Evolutionary conservation across 2,329 filamentous ascomycete genomes (phyloP).

Genomic region (Cordyceps pruinosa): DNA sequence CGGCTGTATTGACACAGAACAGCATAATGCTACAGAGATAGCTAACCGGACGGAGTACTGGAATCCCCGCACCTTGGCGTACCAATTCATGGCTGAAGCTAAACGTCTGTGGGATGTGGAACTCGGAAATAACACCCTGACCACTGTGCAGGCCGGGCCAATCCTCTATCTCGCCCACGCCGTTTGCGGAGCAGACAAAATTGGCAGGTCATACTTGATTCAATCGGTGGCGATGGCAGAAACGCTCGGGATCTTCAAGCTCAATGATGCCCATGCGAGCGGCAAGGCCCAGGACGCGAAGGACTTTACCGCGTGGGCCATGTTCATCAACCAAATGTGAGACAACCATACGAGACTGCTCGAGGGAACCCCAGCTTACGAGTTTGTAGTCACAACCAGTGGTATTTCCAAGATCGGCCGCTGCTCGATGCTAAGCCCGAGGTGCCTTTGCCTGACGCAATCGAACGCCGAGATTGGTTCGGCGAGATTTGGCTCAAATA

Average conservation of each 20-base stretch:
- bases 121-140: slow-evolving; percentile 21
- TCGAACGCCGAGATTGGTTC: slow-evolving; percentile 22
- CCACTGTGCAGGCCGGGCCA: slow-evolving; percentile 30
- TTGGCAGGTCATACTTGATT: slow-evolving; percentile 28
- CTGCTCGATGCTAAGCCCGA: slow-evolving; percentile 24
- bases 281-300: slow-evolving; percentile 17
- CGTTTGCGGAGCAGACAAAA: slow-evolving; percentile 27
- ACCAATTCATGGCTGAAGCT: slow-evolving; percentile 32
- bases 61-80: slow-evolving; percentile 27
- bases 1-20: neutral
- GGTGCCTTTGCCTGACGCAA: slow-evolving; percentile 24
- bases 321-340: slow-evolving; percentile 30
- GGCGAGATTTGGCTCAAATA: slow-evolving; percentile 32
- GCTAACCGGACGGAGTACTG: slow-evolving; percentile 28
- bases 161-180: slow-evolving; percentile 27
- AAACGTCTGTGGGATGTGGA: slow-evolving; percentile 33
- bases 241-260: slow-evolving; percentile 26
- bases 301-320: slow-evolving; percentile 28
- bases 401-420: slow-evolving; percentile 22
- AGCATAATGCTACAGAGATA: slow-evolving; percentile 10
- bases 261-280: slow-evolving; percentile 5
- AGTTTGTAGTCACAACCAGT: slow-evolving; percentile 19
- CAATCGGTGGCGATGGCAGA: slow-evolving; percentile 27
- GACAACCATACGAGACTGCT: neutral
- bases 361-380: neutral